phyloP scores from a whole-genome alignment of 805 yeast genomes.

The Candida palmyrensis region DNA sequence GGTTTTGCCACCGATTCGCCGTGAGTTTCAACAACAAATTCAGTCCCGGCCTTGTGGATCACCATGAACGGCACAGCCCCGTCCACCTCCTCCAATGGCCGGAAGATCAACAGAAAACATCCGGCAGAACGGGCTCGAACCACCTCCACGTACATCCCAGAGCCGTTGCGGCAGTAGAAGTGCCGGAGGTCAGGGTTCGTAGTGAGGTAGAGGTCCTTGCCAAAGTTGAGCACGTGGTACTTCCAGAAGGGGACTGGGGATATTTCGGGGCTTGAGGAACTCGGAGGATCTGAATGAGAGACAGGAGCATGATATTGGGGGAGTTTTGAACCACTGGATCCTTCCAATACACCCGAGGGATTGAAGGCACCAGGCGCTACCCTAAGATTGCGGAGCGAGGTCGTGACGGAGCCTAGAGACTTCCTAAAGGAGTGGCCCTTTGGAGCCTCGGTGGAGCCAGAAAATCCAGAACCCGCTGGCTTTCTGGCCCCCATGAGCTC shows the following conservation, averaged over 20 bases:
- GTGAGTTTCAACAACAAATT: background rate
- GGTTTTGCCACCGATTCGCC: constrained; percentile 1
- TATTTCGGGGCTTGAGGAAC: too few relatives aligned
- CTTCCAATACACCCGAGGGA: too few relatives aligned
- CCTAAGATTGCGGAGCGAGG: too few relatives aligned
- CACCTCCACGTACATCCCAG: constrained; percentile 53
- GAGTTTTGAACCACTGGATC: too few relatives aligned
- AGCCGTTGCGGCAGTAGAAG: constrained; percentile 53
- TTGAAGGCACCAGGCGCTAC: too few relatives aligned
- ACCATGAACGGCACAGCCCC: constrained; percentile 24
- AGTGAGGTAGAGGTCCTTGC: constrained; percentile 53
- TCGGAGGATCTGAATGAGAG: too few relatives aligned
- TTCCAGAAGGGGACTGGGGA: constrained; percentile 59
- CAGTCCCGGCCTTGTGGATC: constrained; percentile 7
- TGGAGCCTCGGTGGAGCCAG: too few relatives aligned
- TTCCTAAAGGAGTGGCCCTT: background rate
- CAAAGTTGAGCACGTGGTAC: constrained; percentile 54
- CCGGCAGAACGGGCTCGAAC: constrained; percentile 12
- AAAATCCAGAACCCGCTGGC: too few relatives aligned
- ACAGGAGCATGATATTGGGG: too few relatives aligned
- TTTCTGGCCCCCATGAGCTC: too few relatives aligned
- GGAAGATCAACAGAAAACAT: constrained; percentile 24
- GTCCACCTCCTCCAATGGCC: constrained; percentile 16
- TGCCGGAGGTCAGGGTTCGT: constrained; percentile 65
- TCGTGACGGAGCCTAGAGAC: too few relatives aligned